phyloP scores from a whole-genome alignment of 768 basidiomycete species.

The Podaxis pistillaris region DNA sequence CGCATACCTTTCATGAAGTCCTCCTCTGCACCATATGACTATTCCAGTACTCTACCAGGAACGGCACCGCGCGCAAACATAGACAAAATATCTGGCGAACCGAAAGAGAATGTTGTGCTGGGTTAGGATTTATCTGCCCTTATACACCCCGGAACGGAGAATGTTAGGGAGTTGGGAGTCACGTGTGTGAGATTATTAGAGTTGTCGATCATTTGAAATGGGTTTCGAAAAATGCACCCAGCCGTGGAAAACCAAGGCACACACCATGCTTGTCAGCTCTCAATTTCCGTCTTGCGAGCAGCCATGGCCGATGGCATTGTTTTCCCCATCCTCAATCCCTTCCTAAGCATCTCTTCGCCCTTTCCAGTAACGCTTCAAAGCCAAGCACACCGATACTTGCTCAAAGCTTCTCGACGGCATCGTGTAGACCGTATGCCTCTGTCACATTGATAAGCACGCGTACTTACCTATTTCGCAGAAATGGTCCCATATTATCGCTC shows the following conservation, averaged over 20 bases:
- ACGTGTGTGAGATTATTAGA: too few relatives aligned
- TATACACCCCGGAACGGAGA: too few relatives aligned
- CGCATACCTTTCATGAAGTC: too few relatives aligned
- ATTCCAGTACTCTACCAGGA: too few relatives aligned
- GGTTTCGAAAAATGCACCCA: not conserved
- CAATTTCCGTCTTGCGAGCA: not conserved
- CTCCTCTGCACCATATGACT: too few relatives aligned
- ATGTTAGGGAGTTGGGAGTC: too few relatives aligned
- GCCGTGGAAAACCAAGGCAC: conserved; percentile 4
- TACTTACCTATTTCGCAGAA: conserved; percentile 43
- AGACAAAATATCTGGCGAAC: too few relatives aligned
- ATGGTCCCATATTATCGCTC: conserved; percentile 84
- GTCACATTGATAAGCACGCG: conserved; percentile 1
- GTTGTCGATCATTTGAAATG: too few relatives aligned
- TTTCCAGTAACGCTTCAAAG: conserved; percentile 60
- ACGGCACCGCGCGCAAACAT: too few relatives aligned
- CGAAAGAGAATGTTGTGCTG: too few relatives aligned
- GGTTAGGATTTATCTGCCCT: too few relatives aligned
- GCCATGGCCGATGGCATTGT: conserved; percentile 82
- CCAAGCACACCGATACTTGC: conserved; percentile 67
- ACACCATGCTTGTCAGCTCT: not conserved
- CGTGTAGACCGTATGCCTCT: conserved; percentile 69
- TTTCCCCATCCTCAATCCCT: conserved; percentile 84
- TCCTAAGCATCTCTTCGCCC: conserved; percentile 74
- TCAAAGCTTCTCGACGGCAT: conserved; percentile 69